phyloP scores from a whole-genome alignment of 352 stramenopile species.

The Phytopythium mirpurense region DNA sequence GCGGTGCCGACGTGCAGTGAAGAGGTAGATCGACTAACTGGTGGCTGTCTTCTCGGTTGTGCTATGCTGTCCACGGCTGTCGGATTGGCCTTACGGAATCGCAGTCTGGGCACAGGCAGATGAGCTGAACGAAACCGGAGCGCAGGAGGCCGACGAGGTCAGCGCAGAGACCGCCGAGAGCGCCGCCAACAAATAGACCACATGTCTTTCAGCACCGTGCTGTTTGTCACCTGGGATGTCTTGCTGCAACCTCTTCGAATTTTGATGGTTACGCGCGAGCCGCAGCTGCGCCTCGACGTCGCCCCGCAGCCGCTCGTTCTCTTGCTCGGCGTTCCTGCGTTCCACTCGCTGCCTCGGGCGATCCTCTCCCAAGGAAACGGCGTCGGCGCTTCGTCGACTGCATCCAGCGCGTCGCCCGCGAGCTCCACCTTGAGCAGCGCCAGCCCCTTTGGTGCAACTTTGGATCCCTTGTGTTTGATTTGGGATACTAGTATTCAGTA shows the following conservation, averaged over 20 bases:
- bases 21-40: background rate
- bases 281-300: constrained; percentile 8
- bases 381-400: background rate
- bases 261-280: constrained; percentile 6
- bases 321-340: constrained; percentile 7
- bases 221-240: too few relatives aligned
- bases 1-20: too few relatives aligned
- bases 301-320: constrained; percentile 8
- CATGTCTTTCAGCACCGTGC: background rate
- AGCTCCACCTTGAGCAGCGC: too few relatives aligned
- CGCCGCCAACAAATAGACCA: background rate
- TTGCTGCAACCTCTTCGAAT: too few relatives aligned
- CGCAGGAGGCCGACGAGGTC: constrained; percentile 9
- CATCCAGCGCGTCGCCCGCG: background rate
- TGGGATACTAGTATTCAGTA: too few relatives aligned
- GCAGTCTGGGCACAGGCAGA: constrained; percentile 66
- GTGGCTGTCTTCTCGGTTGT: background rate
- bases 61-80: too few relatives aligned
- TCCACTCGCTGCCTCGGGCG: constrained; percentile 7
- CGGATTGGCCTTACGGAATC: too few relatives aligned
- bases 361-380: constrained; percentile 3
- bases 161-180: background rate
- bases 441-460: too few relatives aligned
- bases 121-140: constrained; percentile 13
- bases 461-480: too few relatives aligned